A percentile compares a stretch with the other conserved stretches of the same genome.
Conservation (phyloP, 129 eudicot genomes). For the Flaveria linearis region DNA sequence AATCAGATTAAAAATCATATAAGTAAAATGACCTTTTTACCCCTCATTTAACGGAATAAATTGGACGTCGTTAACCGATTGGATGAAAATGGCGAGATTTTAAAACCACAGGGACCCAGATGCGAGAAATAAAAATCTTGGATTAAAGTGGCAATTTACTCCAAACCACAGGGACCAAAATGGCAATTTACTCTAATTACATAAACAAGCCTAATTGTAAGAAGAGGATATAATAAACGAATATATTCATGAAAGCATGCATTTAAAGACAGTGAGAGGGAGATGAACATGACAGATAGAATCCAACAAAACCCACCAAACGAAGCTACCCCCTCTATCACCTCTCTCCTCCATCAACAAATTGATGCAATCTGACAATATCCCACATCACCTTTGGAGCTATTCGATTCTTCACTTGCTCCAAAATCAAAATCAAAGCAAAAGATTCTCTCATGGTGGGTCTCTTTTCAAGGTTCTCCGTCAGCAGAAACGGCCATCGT, state of each 20-base stretch:
- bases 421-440: background rate
- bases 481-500: slow-evolving; percentile 67
- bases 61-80: too few relatives aligned
- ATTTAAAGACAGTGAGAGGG: background rate
- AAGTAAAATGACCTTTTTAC: too few relatives aligned
- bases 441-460: slow-evolving; percentile 55
- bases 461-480: slow-evolving; percentile 78
- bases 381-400: slow-evolving; percentile 5
- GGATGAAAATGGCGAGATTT: too few relatives aligned
- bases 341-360: background rate
- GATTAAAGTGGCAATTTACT: too few relatives aligned
- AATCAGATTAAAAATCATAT: too few relatives aligned
- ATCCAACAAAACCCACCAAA: slow-evolving; percentile 39
- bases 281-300: slow-evolving; percentile 24
- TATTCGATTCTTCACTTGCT: background rate
- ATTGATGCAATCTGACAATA: slow-evolving; percentile 15
- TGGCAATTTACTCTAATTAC: too few relatives aligned
- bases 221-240: background rate
- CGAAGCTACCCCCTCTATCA: slow-evolving; percentile 31
- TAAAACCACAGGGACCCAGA: too few relatives aligned
- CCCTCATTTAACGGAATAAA: too few relatives aligned
- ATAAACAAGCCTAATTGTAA: background rate
- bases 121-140: too few relatives aligned
- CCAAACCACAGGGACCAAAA: too few relatives aligned
- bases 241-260: background rate